phyloP scores from a whole-genome alignment of 2,329 filamentous ascomycete genomes.

The Penicillium corylophilum region DNA sequence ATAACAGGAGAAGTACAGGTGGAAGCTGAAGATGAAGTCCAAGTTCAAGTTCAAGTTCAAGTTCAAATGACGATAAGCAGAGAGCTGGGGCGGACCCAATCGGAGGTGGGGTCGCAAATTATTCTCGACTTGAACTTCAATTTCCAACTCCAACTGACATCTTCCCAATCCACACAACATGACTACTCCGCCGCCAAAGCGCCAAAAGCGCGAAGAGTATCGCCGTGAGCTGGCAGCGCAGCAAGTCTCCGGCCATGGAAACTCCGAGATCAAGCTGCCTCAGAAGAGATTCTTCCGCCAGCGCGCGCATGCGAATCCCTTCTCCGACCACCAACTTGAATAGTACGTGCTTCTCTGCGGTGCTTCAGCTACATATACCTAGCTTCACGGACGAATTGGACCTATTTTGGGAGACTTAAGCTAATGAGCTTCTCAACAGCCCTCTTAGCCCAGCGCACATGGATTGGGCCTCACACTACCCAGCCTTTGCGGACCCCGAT shows the following conservation, averaged over 20 bases:
- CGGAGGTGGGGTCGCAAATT: slow-evolving; percentile 13
- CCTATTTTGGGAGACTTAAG: background rate
- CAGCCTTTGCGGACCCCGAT: slow-evolving; percentile 61
- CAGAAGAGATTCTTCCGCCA: slow-evolving; percentile 97
- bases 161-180: slow-evolving; percentile 9
- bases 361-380: background rate
- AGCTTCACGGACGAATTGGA: background rate
- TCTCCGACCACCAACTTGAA: slow-evolving; percentile 84
- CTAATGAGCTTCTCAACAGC: slow-evolving; percentile 47
- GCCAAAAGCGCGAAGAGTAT: slow-evolving; percentile 66
- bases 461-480: slow-evolving; percentile 88
- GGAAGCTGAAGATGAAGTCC: background rate
- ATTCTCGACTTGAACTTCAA: slow-evolving; percentile 3
- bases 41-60: background rate
- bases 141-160: background rate
- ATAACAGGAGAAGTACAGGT: too few species aligned
- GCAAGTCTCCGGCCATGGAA: slow-evolving; percentile 24
- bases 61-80: slow-evolving; percentile 1
- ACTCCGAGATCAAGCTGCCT: slow-evolving; percentile 61
- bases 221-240: slow-evolving; percentile 38
- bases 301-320: slow-evolving; percentile 94
- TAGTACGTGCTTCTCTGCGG: slow-evolving; percentile 64
- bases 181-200: slow-evolving; percentile 49
- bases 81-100: slow-evolving; percentile 13
- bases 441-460: slow-evolving; percentile 76